Percentiles rank a stretch among this genome's conserved stretches.
These are phyloP conservation scores for Acacia acuminata DNA, from an alignment of 306 rosid genomes.

Conservation along the genomic window DNA sequence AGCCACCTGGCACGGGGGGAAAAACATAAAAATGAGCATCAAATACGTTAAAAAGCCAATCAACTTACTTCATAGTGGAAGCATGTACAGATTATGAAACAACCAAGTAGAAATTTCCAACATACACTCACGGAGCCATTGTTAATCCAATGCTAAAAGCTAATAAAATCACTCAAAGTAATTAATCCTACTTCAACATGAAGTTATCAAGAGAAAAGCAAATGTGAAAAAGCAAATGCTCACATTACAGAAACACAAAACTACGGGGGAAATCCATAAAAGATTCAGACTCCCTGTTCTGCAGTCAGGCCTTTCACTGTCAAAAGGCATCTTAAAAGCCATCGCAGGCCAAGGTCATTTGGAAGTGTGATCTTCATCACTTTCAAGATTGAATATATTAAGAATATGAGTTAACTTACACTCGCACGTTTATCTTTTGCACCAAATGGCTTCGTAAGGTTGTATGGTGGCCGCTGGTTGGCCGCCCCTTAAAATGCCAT, in stretches of 20 bases:
- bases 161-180: background rate
- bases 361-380: background rate
- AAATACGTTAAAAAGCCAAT: conserved; percentile 9
- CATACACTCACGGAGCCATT: background rate
- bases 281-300: background rate
- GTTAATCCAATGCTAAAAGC: background rate
- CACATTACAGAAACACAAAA: background rate
- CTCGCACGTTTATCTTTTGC: conserved; percentile 65
- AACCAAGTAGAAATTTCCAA: background rate
- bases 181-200: background rate
- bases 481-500: conserved; percentile 79
- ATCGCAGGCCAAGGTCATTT: conserved; percentile 6
- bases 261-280: background rate
- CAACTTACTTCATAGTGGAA: background rate
- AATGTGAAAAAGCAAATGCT: background rate
- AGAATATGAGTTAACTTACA: conserved; percentile 41
- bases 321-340: background rate
- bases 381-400: conserved; percentile 10
- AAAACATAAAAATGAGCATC: conserved; percentile 7
- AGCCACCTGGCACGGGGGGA: conserved; percentile 49
- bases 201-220: background rate
- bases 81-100: background rate
- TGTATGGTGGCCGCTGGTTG: conserved; percentile 80
- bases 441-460: conserved; percentile 69
- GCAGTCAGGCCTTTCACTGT: background rate